Base-by-base conservation (phyloP, 352 stramenopile genomes). In the Phytophthora lateralis region DNA sequence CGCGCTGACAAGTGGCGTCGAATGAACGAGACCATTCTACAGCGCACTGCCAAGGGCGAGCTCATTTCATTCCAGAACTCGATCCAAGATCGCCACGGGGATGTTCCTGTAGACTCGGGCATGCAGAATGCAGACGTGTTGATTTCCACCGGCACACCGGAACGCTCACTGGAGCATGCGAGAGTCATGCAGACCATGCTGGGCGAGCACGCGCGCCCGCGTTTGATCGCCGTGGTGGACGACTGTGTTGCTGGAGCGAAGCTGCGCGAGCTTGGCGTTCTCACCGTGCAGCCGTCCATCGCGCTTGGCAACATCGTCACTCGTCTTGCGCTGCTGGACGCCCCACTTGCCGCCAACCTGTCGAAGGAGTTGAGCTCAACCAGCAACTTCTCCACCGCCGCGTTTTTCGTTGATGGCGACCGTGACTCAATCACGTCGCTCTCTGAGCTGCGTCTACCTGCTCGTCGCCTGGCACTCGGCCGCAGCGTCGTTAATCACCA, bases 1-100 rank as follows among this genome's bases (percentile, higher is more conserved):
- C 75, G 78, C 10, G 75, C 71, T 12, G 74, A 80, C 8, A 86
- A 87, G 53, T 88, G 78, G 78, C 73, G 75, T 20, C 57, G 75
- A n/a, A 85, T 89, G 62, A 85, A 86, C 55, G 74, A 86, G 20
- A 76, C 72, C 12, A 88, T 87, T 37, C 52, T 86, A 32, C 60
- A 69, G 35, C 75, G 77, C 1, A 84, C 69, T 15, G 75, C 75
- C 38, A 87, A 89, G 38, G 77, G 70, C 12, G 75, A 89, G 34
- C 61, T 87, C 47, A 88, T 85, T 38, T 82, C 75, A 44, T 87
- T 77, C 66, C 78, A 82, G 43, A 85, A 88, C 67, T 75, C 83
- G 24, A 69, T 87, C 17, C 71, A 77, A 15, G 72, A 86, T 34
- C 43, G 61, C 10, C 45, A 54, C 3, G 51, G 55, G 3, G 54